These are phyloP conservation scores for Niebla homalea DNA, from an alignment of 495 filamentous ascomycete genomes.

Conservation along the genomic window DNA sequence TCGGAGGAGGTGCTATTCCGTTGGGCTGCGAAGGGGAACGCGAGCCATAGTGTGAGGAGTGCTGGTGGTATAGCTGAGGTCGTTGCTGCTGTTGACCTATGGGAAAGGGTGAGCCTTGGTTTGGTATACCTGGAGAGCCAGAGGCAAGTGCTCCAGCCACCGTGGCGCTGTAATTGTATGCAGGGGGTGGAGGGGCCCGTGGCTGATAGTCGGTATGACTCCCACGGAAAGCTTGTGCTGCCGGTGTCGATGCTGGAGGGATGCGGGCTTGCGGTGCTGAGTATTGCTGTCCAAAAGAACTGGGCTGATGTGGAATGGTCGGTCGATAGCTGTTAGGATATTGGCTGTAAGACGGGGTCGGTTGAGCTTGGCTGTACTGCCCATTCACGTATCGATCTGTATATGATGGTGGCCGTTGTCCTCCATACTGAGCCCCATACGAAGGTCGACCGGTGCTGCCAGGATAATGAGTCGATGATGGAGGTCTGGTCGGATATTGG, in stretches of 20 bases:
- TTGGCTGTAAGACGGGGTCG: constrained; percentile 28
- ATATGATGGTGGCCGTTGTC: constrained; percentile 17
- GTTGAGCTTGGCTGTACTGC: constrained; percentile 28
- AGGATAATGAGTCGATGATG: constrained; percentile 26
- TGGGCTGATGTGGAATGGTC: constrained; percentile 22
- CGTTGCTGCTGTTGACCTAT: constrained; percentile 18
- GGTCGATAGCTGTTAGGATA: constrained; percentile 31
- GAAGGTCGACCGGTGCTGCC: constrained; percentile 27
- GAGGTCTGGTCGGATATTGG: constrained; percentile 29
- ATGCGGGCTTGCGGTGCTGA: constrained; percentile 8
- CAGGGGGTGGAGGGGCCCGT: constrained; percentile 23
- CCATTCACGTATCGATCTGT: constrained; percentile 23
- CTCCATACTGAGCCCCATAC: constrained; percentile 32
- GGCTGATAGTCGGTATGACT: constrained; percentile 28
- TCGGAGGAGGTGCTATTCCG: constrained; percentile 26
- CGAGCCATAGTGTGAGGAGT: constrained; percentile 18
- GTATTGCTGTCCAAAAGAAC: constrained; percentile 14
- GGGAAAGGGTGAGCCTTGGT: constrained; percentile 17
- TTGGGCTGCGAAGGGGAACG: constrained; percentile 20
- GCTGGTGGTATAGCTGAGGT: constrained; percentile 20
- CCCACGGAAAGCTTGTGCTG: constrained; percentile 28
- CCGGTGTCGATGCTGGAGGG: constrained; percentile 17
- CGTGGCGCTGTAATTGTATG: constrained; percentile 12
- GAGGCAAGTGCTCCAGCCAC: constrained; percentile 11
- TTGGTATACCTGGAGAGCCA: constrained; percentile 26